Evolutionary conservation across 2,329 filamentous ascomycete genomes (phyloP).

Genomic region (Aspergillus flavus): DNA sequence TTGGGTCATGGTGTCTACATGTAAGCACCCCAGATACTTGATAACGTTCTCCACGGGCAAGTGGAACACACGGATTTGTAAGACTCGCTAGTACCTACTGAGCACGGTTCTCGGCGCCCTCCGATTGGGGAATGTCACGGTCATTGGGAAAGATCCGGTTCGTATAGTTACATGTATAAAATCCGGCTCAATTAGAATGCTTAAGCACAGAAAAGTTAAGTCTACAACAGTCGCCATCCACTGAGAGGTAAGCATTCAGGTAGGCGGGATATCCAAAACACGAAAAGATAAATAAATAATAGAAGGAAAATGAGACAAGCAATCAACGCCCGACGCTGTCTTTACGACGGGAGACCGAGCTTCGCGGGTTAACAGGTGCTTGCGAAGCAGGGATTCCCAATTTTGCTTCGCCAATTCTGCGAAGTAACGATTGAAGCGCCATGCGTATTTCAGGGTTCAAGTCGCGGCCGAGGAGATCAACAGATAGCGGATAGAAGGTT

Average conservation of each 20-base stretch:
- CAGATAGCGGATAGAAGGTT: slow-evolving; percentile 81
- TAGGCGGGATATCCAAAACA: slow-evolving; percentile 36
- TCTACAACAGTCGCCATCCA: slow-evolving; percentile 26
- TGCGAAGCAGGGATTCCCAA: slow-evolving; percentile 49
- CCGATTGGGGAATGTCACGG: background rate
- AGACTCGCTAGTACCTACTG: too few relatives aligned
- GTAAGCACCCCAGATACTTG: too few relatives aligned
- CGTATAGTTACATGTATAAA: slow-evolving; percentile 17
- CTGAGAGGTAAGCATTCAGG: slow-evolving; percentile 20
- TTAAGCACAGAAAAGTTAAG: slow-evolving; percentile 20
- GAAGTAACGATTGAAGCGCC: slow-evolving; percentile 75
- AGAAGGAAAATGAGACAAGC: background rate
- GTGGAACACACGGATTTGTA: too few relatives aligned
- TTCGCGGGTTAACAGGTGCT: slow-evolving; percentile 36
- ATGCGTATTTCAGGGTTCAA: slow-evolving; percentile 76
- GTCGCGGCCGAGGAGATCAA: slow-evolving; percentile 82
- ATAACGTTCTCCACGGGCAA: too few relatives aligned
- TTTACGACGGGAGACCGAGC: slow-evolving; percentile 38
- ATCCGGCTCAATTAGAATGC: slow-evolving; percentile 7
- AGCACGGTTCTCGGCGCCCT: background rate
- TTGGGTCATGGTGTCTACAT: too few relatives aligned
- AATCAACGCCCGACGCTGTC: slow-evolving; percentile 30
- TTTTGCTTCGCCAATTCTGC: slow-evolving; percentile 78
- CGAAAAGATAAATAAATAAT: slow-evolving; percentile 14
- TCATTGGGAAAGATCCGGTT: background rate